Base-by-base conservation (phyloP, 2,329 filamentous ascomycete genomes). In the Claviceps arundinis region DNA sequence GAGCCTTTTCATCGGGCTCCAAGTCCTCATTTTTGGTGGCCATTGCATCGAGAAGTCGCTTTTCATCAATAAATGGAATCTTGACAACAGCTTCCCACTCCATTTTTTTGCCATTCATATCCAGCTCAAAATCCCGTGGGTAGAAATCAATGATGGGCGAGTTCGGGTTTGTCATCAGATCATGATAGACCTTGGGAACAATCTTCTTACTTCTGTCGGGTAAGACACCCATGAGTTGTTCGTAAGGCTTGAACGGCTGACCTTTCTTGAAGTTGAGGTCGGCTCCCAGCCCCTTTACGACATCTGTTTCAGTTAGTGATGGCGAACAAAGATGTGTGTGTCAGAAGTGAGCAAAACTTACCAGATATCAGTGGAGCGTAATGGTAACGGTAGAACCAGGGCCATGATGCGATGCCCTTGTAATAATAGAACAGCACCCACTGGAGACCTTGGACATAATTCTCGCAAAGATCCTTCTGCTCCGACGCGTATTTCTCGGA, bases 51-150 rank as follows among this genome's bases (percentile, higher is more conserved):
- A 98, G 74, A 2, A 98, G 73, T 26, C 93, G 81, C 61, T 85
- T 81, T 66, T 98, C 91, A 54, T 98, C 89, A 57, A 98, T 98
- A 69, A 98, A 98, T 0, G 93, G 93, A 62, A 98, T 98, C 69
- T 97, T 98, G 57, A 98, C 89, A 40, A 98, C 91, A 30, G 93
- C 93, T 65, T 98, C 93, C 93, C 93, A 98, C 57, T 98, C 94
- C 86, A 95, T 94, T 72, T 95, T 98, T 74, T 98, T 98, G 54
- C 93, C 94, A 61, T 98, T 97, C 93, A 98, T 97, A 65, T 98
- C 94, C 42, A 98, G 76, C 58, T 94, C 89, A 62, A 98, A 98
- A 61, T 98, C 93, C 60, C 91, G 81, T 2, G 93, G 93, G 62
- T 98, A 98, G 66, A 98, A 98, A 65, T 98, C 93, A 62, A 95